Conservation (phyloP, 1,284 basidiomycete genomes). For the Heimioporus retisporus region DNA sequence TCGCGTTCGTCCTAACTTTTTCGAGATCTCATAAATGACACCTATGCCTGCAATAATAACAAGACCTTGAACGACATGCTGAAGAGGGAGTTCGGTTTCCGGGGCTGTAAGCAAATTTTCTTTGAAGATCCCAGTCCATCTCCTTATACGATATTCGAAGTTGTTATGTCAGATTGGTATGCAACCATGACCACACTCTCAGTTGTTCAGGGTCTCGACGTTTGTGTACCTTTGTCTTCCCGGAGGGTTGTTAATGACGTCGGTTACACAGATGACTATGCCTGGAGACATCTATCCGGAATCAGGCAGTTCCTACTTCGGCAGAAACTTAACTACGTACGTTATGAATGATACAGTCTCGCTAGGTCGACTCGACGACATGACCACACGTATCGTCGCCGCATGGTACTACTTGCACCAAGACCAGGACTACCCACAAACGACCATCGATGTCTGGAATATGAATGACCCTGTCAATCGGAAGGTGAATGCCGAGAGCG, state of each 20-base stretch:
- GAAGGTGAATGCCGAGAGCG: conserved; percentile 70
- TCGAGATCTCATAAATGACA: conserved; percentile 53
- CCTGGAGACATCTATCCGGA: conserved; percentile 51
- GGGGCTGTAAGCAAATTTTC: conserved; percentile 51
- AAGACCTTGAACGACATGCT: conserved; percentile 64
- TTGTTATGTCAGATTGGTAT: conserved; percentile 52
- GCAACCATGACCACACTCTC: conserved; percentile 46
- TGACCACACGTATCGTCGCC: conserved; percentile 74
- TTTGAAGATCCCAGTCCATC: not conserved
- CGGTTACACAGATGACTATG: conserved; percentile 50
- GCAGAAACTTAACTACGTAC: conserved; percentile 55
- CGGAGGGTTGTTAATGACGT: conserved; percentile 20
- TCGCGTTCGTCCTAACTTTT: conserved; percentile 12
- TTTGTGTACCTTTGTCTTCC: conserved; percentile 17
- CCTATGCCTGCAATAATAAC: conserved; percentile 65
- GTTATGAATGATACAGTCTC: conserved; percentile 46
- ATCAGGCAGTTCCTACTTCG: conserved; percentile 53
- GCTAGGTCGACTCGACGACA: conserved; percentile 65
- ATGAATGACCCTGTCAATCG: conserved; percentile 58
- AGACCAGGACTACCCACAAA: conserved; percentile 67
- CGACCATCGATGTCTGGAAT: conserved; percentile 63
- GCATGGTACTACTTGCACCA: conserved; percentile 68
- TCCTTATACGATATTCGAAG: conserved; percentile 21
- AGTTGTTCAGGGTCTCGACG: conserved; percentile 57
- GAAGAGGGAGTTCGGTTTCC: conserved; percentile 69